Conservation (phyloP, 805 yeast species). For the Candida wancherniae region DNA sequence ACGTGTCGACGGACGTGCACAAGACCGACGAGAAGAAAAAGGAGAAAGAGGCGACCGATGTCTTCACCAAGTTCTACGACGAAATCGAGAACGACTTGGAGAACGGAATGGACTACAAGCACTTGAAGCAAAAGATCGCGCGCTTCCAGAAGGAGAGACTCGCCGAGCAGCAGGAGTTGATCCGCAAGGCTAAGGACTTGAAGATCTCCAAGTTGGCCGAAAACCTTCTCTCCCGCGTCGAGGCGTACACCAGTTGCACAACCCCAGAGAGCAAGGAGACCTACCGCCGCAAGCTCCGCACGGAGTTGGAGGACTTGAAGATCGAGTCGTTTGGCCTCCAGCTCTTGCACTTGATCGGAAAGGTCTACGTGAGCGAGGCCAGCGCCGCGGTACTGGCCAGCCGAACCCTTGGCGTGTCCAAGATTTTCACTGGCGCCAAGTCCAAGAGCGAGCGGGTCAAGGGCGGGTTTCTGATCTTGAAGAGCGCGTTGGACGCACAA, state of each 20-base stretch:
- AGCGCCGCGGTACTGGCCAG: conserved; percentile 67
- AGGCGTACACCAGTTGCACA: conserved; percentile 52
- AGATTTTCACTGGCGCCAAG: conserved; percentile 73
- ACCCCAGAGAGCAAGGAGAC: conserved; percentile 57
- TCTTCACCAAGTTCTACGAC: too few species aligned
- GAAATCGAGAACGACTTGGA: conserved; percentile 12
- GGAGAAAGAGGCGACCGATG: too few species aligned
- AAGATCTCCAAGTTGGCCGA: conserved; percentile 48
- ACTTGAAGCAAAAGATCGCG: conserved; percentile 28
- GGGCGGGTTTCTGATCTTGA: conserved; percentile 76
- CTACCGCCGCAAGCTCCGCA: conserved; percentile 47
- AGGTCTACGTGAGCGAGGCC: conserved; percentile 71
- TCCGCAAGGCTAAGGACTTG: conserved; percentile 44
- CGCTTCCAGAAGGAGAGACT: conserved; percentile 46
- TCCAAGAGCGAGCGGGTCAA: conserved; percentile 81
- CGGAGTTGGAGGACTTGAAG: conserved; percentile 76
- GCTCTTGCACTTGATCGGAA: conserved; percentile 77
- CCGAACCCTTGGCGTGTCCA: conserved; percentile 82
- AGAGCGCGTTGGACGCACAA: conserved; percentile 87
- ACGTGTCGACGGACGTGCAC: conserved; percentile 22
- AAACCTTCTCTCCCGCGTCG: conserved; percentile 47
- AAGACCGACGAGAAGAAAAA: background rate
- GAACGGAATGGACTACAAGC: conserved; percentile 23
- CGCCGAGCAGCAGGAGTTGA: conserved; percentile 47
- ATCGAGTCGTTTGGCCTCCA: conserved; percentile 95